These are phyloP conservation scores for Agrocybe pediades DNA, from an alignment of 768 basidiomycete species.

Conservation along the genomic window DNA sequence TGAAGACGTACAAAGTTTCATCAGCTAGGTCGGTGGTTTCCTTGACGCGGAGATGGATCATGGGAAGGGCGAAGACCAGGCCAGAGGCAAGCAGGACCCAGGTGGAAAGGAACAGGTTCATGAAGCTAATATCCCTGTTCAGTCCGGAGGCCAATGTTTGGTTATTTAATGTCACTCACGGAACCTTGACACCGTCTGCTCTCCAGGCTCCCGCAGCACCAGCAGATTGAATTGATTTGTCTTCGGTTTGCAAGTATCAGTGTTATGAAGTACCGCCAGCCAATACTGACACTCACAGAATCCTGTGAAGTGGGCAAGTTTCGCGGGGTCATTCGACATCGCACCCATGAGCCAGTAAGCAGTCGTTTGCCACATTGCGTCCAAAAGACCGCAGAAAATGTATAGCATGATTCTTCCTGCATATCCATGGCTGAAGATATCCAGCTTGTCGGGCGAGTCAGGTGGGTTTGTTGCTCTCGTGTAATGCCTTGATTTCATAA, in stretches of 20 bases:
- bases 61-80: constrained; percentile 67
- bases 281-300: constrained; percentile 78
- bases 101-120: constrained; percentile 74
- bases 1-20: constrained; percentile 47
- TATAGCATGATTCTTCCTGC: constrained; percentile 60
- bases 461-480: constrained; percentile 52
- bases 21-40: constrained; percentile 57
- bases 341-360: constrained; percentile 85
- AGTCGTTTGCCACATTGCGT: constrained; percentile 85
- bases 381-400: constrained; percentile 73
- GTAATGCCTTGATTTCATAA: constrained; percentile 45
- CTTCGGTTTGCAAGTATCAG: constrained; percentile 1
- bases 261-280: background rate
- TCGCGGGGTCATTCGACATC: constrained; percentile 81
- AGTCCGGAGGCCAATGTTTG: background rate
- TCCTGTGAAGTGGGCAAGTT: constrained; percentile 78
- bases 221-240: constrained; percentile 71
- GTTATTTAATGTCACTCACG: constrained; percentile 45
- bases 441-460: constrained; percentile 45
- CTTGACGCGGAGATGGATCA: constrained; percentile 72
- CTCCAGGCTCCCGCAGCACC: constrained; percentile 76
- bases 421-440: constrained; percentile 59
- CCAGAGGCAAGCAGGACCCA: constrained; percentile 70
- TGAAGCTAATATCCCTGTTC: constrained; percentile 44
- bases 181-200: constrained; percentile 61